Percentiles rank a stretch among this genome's conserved stretches.
Evolutionary conservation across 2,329 filamentous ascomycete genomes (phyloP).

Genomic region (Alternaria sp.): DNA sequence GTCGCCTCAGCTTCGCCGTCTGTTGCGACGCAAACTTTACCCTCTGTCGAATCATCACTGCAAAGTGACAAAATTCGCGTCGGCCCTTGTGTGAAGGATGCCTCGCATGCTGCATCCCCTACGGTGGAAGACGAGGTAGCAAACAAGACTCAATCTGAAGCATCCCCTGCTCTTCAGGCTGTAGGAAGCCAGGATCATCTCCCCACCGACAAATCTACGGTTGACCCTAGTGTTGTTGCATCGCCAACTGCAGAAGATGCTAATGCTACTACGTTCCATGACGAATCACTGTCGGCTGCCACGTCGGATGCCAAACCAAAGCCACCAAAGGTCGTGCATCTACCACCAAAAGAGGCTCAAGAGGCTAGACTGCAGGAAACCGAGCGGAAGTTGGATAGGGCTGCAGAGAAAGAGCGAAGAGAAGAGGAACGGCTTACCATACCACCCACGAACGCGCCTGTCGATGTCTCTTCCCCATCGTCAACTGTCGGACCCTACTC

Average conservation of each 20-base stretch:
- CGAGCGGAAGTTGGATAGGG: constrained; percentile 51
- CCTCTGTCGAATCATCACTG: constrained; percentile 27
- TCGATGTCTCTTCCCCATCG: constrained; percentile 60
- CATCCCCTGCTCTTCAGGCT: constrained; percentile 28
- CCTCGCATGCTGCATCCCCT: constrained; percentile 20
- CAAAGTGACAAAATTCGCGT: constrained; percentile 26
- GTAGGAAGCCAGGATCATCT: constrained; percentile 8
- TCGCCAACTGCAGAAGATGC: constrained; percentile 48
- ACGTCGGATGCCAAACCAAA: constrained; percentile 26
- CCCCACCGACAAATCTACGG: constrained; percentile 29
- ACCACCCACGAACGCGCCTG: constrained; percentile 32
- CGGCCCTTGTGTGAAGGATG: constrained; percentile 20
- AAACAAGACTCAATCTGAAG: constrained; percentile 15
- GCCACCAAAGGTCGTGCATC: constrained; percentile 54
- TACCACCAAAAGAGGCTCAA: constrained; percentile 61
- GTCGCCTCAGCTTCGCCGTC: constrained; percentile 50
- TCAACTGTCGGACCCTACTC: constrained; percentile 76
- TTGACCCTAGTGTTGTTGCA: constrained; percentile 35
- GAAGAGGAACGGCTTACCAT: constrained; percentile 49
- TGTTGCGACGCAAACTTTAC: constrained; percentile 36
- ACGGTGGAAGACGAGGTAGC: constrained; percentile 29
- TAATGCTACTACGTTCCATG: constrained; percentile 8
- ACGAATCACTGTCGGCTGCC: constrained; percentile 12
- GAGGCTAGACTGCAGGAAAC: constrained; percentile 57
- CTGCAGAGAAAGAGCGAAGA: constrained; percentile 50